These are phyloP conservation scores for Tephrocybe sp. DNA, from an alignment of 768 basidiomycete species.

Conservation along the genomic window DNA sequence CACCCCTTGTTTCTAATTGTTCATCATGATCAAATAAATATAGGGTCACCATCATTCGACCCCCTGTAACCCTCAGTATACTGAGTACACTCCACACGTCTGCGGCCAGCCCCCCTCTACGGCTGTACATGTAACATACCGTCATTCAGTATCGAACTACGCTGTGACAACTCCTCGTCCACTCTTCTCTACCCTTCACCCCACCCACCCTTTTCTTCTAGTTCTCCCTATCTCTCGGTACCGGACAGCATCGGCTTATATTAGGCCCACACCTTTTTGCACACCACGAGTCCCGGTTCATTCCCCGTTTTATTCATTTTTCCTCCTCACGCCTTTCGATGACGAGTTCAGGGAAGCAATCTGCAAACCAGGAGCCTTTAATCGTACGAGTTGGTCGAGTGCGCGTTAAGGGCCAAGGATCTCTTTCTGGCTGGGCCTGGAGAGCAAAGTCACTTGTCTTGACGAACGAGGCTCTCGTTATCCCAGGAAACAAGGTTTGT, in stretches of 20 bases:
- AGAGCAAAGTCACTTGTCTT: constrained; percentile 18
- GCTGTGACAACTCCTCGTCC: background rate
- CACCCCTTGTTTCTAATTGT: constrained; percentile 11
- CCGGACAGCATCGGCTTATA: constrained; percentile 1
- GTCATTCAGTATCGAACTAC: background rate
- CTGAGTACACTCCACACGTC: background rate
- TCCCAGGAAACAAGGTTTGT: constrained; percentile 18
- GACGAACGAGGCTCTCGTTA: constrained; percentile 19
- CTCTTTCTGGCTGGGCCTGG: constrained; percentile 19
- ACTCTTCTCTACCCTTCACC: background rate
- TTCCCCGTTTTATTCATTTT: background rate
- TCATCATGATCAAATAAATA: constrained; percentile 11
- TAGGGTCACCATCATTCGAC: constrained; percentile 12
- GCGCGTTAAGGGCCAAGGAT: constrained; percentile 16
- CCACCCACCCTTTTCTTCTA: background rate
- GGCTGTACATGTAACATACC: constrained; percentile 14
- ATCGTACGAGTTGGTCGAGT: constrained; percentile 15
- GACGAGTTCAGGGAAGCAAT: background rate
- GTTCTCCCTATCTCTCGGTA: background rate
- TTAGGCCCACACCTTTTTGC: background rate
- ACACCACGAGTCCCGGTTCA: background rate
- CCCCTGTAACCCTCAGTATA: constrained; percentile 11
- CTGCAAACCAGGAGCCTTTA: background rate
- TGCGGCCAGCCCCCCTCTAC: constrained; percentile 1
- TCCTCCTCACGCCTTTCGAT: constrained; percentile 1